Evolutionary conservation across 257 asterid species (phyloP).

Genomic region (Salvia miltiorrhiza): DNA sequence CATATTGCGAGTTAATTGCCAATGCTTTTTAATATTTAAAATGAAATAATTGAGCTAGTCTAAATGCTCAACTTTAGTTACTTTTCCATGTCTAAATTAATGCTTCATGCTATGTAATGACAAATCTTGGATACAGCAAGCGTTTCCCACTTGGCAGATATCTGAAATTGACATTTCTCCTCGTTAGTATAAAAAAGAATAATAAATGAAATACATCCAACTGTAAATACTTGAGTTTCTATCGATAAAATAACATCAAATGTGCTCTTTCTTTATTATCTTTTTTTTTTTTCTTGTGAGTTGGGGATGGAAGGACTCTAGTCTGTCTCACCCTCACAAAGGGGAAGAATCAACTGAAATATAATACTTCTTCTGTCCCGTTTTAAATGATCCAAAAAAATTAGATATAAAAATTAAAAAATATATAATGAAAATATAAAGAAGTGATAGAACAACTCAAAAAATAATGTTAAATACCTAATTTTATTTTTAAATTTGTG

Average conservation of each 20-base stretch:
- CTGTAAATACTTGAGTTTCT: neutral
- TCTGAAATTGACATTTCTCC: neutral
- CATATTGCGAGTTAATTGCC: neutral
- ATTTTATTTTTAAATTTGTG: no score
- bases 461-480: no score
- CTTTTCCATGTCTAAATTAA: neutral
- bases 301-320: no score
- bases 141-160: constrained; percentile 21
- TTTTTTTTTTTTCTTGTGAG: neutral
- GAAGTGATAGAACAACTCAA: no score
- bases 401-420: no score
- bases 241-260: no score
- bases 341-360: no score
- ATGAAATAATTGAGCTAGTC: neutral
- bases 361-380: no score
- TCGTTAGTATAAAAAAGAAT: neutral
- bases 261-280: no score
- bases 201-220: neutral
- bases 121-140: constrained; percentile 5
- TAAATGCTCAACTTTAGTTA: neutral
- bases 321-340: no score
- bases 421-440: no score
- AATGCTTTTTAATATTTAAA: neutral
- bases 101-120: neutral
- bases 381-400: no score